Evolutionary conservation across 768 basidiomycete species (phyloP), one percentile per base, ranked within the genome.

Genomic region (Fibroporia radiculosa): DNA sequence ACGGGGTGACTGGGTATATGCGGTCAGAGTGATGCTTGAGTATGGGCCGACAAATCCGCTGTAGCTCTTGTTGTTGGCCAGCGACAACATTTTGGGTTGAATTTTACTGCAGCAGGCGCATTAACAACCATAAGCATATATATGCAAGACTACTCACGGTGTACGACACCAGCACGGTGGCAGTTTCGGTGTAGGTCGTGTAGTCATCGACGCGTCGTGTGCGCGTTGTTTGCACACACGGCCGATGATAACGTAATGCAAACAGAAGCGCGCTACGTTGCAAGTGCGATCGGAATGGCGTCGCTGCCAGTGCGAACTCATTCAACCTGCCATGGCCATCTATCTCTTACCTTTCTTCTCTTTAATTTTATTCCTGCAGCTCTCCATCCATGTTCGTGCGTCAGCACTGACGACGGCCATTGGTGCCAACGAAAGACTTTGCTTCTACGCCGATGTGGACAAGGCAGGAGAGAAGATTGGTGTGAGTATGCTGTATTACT

Each of bases 371-470:
- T 38, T 54, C 26, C 44, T 57, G 16, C 50, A 48, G 19, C 42
- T 64, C 27, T 28, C 52, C 1, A 24, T 49, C 18, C 47, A 48
- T 3, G 55, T 50, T 23, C 49, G 53, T 48, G 80, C 77, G 11
- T 75, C 84, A 0, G 87, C 91, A 1, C 66, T 95, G 31, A 92
- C 91, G 6, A 93, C 89, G 2, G 64, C 79, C 18, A 80, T 92
- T 50, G 65, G 75, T 13, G 78, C 88, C 1, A 91, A 89, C 54
- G 84, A 90, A 56, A 73, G 86, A 27, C 63, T 86, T 54, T 99
- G 96, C 65, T 98, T 96, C 66, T 97, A 88, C 56, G 89, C 92
- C 5, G 90, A 93, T 60, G 93, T 95, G 18, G 96, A 99, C 71
- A 95, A 93, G 71, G 80, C 77, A 1, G 89, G 90, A 45, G 86